Base-by-base conservation (phyloP, 768 basidiomycete genomes). In the Gyrodon lividus region DNA sequence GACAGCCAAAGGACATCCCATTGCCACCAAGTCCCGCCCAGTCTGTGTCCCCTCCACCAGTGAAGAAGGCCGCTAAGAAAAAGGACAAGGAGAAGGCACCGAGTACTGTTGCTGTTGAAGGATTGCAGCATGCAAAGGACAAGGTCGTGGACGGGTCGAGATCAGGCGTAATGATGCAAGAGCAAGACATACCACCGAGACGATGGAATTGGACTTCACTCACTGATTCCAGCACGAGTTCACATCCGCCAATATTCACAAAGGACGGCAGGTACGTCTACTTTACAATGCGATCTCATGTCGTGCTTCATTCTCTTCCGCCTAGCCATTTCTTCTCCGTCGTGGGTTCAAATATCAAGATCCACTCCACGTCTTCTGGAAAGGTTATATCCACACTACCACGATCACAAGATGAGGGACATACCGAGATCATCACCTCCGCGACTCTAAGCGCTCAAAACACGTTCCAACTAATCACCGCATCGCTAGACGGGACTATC, bases 251-350 rank as follows among this genome's bases (percentile, higher is more conserved):
- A 33, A 72, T 93, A 56, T 93, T 94, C 69, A 92, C 92, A 24
- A 87, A 79, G 67, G 93, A 98, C 70, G 90, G 90, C 71, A 85
- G 84, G 94, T 93, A 64, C 53, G 73, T 38, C 41, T 12, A 58
- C 39, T 40, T 23, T 51, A 34, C 17, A 28, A 14, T 50, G 30
- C 50, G 43, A 48, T 61, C 41, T 59, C 50, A 56, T 54, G 31
- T 16, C 33, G 16, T 48, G 40, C 22, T 51, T 42, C 47, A 66
- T 54, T 6, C 30, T 47, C 42, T 46, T 19, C 42, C 43, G 35
- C 52, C 34, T 50, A 90, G 96, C 63, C 91, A 96, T 72, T 95
- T 92, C 77, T 93, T 98, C 70, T 82, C 89, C 40, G 80, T 93
- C 39, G 80, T 84, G 12, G 88, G 89, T n/a, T 75, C 85, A 7